Base-by-base conservation (phyloP, 2,329 filamentous ascomycete species). In the Gaeumannomyces tritici region DNA sequence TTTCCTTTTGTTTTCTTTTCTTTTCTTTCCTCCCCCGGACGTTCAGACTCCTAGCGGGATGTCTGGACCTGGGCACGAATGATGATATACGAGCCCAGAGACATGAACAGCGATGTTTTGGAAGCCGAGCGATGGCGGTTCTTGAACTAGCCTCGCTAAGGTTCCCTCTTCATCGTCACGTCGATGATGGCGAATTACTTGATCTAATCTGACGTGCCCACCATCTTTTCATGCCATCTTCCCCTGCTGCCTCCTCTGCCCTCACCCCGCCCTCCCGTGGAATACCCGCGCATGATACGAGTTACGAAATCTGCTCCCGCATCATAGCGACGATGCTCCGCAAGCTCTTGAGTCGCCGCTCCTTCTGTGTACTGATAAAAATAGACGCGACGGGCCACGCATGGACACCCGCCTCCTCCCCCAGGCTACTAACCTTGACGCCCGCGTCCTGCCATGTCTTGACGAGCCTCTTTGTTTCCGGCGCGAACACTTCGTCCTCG, bases 341-440 rank as follows among this genome's bases (percentile, higher is more conserved):
- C 65, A 88, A 70, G 3, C 85, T 84, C 65, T 78, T 77, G 62
- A 83, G 71, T 62, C 85, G 79, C 69, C 79, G 74, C 42, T 79
- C 74, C n/a, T 71, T 70, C 29, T 77, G 77, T 58, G 73, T 76
- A 57, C 81, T 79, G 31, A 86, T 71, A 68, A 85, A 84, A n/a
- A 85, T 69, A 58, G 79, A 79, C 12, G 88, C 89, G 26, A 96
- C 87, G 0, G 90, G 90, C 91, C 91, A 96, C 13, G 88, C 90
- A 73, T 96, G 91, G 63, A 95, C 24, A 42, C 33, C 63, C 18
- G 84, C 87, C 31, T 79, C 74, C 66, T 90, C 85, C 69, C 85
- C 83, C 68, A 83, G 77, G 62, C 79, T 79, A 62, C 80, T 77
- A n/a, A 89, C 79, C 51, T 80, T 72, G 42, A 84, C 73, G 3